Base-by-base conservation (phyloP, 768 basidiomycete species). In the Jaapia argillacea region DNA sequence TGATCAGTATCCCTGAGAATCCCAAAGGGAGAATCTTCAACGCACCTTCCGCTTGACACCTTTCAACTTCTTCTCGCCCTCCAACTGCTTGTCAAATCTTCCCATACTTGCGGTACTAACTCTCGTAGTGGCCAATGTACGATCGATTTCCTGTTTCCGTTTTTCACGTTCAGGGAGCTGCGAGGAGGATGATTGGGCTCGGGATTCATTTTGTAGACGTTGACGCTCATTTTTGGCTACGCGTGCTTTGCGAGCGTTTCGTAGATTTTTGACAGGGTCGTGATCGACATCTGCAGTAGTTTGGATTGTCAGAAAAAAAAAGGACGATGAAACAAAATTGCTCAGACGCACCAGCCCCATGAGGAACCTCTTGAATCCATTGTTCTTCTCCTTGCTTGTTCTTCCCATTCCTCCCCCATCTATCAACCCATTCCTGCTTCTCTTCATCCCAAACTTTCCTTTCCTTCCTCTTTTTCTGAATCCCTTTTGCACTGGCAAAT, bases 31-130 rank as follows among this genome's bases (percentile, higher is more conserved):
- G n/a, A n/a, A n/a, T n/a, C n/a, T n/a, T 6, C 5, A 28, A 56
- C 68, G 35, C 50, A 89, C 90, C 82, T 97, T 97, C 54, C 96
- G 79, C 68, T 97, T 98, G 38, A 92, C 65, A 4, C 92, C 91
- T 26, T 77, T 77, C 36, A 80, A 58, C 62, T 89, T 92, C 60
- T 87, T 85, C 63, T 99, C 96, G 10, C 93, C 93, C 41, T 93
- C 85, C 18, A 98, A 72, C 56, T 72, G 79, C 50, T 77, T 82
- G 60, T 98, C 94, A 54, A 96, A 99, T 53, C 76, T 82, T 50
- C 96, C 96, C 82, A 99, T 82, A 54, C 89, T 93, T 0, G 92
- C 96, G 0, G 96, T 99, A 48, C 91, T 91, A 23, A 70, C 66
- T 46, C 86, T 77, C 1, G 85, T 80, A 7, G 81, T 72, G 5